Evolutionary conservation across 805 yeast genomes (phyloP), one percentile per base, ranked within the genome.

Genomic region (Sugiyamaella valdiviana): DNA sequence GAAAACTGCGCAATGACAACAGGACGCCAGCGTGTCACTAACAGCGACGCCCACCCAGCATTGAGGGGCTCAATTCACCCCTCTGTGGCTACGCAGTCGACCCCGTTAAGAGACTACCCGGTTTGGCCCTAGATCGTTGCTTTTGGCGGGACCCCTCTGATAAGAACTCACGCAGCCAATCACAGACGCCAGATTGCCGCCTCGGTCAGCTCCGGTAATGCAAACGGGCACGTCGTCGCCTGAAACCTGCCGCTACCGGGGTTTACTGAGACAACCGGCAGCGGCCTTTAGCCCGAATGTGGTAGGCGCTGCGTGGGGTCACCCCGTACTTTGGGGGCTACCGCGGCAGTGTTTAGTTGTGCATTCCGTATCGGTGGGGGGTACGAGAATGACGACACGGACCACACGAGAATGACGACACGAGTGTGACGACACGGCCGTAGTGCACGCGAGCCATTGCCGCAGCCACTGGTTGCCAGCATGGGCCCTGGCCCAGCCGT

Each of bases 171-270:
- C 10, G 26, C 42, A 39, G 22, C 26, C 42, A 39, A 39, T 39
- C 26, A 17, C 24, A 17, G 26, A n/a, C 5, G 16, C 7, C 10
- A 39, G 24, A 17, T 39, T 39, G 26, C 42, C 24, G 42, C 42
- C 42, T 39, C 42, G 42, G 42, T 22, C 42, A 17, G 42, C 32
- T 26, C 32, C 32, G 32, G 32, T n/a, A n/a, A n/a, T n/a, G n/a
- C n/a, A n/a, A n/a, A n/a, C n/a, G n/a, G 32, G 32, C 32, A 26
- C 14, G n/a, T n/a, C n/a, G n/a, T n/a, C n/a, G n/a, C 32, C 14
- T 26, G 32, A 26, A 26, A 26, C 32, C 32, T 26, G 32, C 32
- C 32, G 32, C 32, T 26, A 26, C 32, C 32, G 32, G 32, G 14
- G 9, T 12, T 10, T n/a, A 26, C 32, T 26, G 14, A 12, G 32